Percentiles rank a stretch among this genome's conserved stretches.
Conservation (phyloP, 768 basidiomycete species). For the Pulveroboletus sp. region DNA sequence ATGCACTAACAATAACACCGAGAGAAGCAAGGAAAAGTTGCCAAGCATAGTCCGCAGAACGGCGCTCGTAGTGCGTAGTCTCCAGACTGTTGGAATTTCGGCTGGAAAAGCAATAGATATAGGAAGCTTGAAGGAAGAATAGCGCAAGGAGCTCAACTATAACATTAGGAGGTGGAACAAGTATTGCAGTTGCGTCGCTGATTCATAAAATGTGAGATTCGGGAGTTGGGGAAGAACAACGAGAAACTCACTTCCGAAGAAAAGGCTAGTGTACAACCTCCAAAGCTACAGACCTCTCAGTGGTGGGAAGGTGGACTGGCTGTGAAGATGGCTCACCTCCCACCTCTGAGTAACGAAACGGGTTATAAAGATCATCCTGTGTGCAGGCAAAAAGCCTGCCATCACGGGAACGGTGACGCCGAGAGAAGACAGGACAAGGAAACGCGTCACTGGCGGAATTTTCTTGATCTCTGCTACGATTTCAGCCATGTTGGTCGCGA, state of each 20-base stretch:
- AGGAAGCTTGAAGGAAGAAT: neutral
- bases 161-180: slow-evolving; percentile 43
- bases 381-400: slow-evolving; percentile 48
- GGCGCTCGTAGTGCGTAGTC: slow-evolving; percentile 48
- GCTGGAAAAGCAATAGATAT: slow-evolving; percentile 35
- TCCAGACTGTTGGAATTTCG: slow-evolving; percentile 66
- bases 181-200: slow-evolving; percentile 32
- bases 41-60: slow-evolving; percentile 76
- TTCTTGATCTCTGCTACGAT: slow-evolving; percentile 63
- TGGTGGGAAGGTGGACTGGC: neutral
- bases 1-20: slow-evolving; percentile 54
- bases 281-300: slow-evolving; percentile 49
- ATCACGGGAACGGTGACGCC: slow-evolving; percentile 57
- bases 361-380: slow-evolving; percentile 53
- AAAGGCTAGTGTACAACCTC: slow-evolving; percentile 71
- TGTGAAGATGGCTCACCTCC: slow-evolving; percentile 41
- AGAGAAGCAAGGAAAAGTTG: slow-evolving; percentile 56
- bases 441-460: slow-evolving; percentile 81
- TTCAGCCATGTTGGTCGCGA: slow-evolving; percentile 38
- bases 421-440: slow-evolving; percentile 57
- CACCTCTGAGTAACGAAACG: slow-evolving; percentile 41
- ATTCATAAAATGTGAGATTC: neutral
- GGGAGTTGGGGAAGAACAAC: neutral
- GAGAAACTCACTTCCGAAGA: slow-evolving; percentile 53
- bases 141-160: slow-evolving; percentile 31